Conservation (phyloP, 1,139 yeast genomes). For the Arxiozyma slooffiae region DNA sequence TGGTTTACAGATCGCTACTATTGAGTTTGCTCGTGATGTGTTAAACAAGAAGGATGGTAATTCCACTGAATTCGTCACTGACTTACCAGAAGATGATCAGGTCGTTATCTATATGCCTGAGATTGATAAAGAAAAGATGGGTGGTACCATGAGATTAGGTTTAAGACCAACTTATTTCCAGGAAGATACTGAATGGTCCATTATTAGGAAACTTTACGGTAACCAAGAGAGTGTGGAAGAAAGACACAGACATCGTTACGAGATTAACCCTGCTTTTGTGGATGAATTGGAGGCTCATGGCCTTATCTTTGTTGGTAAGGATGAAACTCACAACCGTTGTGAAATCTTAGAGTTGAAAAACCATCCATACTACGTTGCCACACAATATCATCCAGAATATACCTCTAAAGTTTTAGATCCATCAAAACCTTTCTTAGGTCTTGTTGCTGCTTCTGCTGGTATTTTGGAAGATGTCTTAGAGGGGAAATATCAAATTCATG, state of each 20-base stretch:
- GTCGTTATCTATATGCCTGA: slow-evolving; percentile 98
- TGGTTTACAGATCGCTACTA: slow-evolving; percentile 95
- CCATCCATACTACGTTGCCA: slow-evolving; percentile 88
- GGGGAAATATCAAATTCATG: slow-evolving; percentile 12
- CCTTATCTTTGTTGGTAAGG: slow-evolving; percentile 83
- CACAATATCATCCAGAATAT: slow-evolving; percentile 98
- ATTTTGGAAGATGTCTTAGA: slow-evolving; percentile 13
- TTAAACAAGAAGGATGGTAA: slow-evolving; percentile 61
- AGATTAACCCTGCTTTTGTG: slow-evolving; percentile 81
- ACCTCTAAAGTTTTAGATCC: slow-evolving; percentile 94
- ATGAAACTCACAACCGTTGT: slow-evolving; percentile 84
- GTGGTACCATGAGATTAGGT: slow-evolving; percentile 99
- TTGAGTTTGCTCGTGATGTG: slow-evolving; percentile 81
- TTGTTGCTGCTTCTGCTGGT: slow-evolving; percentile 61
- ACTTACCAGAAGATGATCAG: slow-evolving; percentile 48
- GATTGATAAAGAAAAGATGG: slow-evolving; percentile 87
- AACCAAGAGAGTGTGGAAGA: slow-evolving; percentile 61
- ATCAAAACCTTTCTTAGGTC: slow-evolving; percentile 90
- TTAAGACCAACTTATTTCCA: slow-evolving; percentile 81
- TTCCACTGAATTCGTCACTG: slow-evolving; percentile 74
- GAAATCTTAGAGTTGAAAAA: slow-evolving; percentile 72
- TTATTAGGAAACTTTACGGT: slow-evolving; percentile 74
- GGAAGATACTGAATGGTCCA: slow-evolving; percentile 56
- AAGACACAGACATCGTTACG: slow-evolving; percentile 98
- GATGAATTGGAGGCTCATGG: slow-evolving; percentile 65